These are phyloP conservation scores for Lipomyces japonicus DNA, from an alignment of 805 yeast genomes.

Conservation along the genomic window DNA sequence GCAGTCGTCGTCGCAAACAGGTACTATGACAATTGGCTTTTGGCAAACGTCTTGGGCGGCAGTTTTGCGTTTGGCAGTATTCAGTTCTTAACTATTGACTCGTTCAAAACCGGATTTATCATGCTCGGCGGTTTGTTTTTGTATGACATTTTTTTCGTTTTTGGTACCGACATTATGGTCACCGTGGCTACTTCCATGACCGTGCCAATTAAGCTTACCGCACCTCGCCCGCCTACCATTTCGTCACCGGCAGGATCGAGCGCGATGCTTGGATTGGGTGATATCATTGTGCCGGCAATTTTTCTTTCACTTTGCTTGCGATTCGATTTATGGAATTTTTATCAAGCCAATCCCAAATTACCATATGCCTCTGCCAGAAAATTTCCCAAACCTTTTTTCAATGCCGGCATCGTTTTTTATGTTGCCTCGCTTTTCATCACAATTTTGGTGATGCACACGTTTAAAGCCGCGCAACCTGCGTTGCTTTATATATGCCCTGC, in stretches of 20 bases:
- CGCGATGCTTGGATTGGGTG: constrained; percentile 59
- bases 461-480: constrained; percentile 60
- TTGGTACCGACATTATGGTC: constrained; percentile 58
- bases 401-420: constrained; percentile 47
- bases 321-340: constrained; percentile 48
- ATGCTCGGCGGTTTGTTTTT: constrained; percentile 50
- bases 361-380: constrained; percentile 32
- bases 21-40: constrained; percentile 45
- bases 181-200: constrained; percentile 55
- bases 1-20: constrained; percentile 25
- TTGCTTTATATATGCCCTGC: constrained; percentile 58
- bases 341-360: constrained; percentile 34
- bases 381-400: constrained; percentile 48
- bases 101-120: constrained; percentile 46
- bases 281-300: constrained; percentile 58
- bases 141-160: constrained; percentile 67
- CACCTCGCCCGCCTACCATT: constrained; percentile 41
- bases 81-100: constrained; percentile 40
- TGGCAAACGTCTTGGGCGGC: constrained; percentile 45
- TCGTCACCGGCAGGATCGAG: constrained; percentile 13
- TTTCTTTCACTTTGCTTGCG: constrained; percentile 52
- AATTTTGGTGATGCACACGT: constrained; percentile 41
- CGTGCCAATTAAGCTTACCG: constrained; percentile 50
- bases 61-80: constrained; percentile 47
- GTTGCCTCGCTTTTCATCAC: constrained; percentile 46